Evolutionary conservation across 352 stramenopile genomes (phyloP), one percentile per base, ranked within the genome.

Genomic region (Pythium pyrilobum): DNA sequence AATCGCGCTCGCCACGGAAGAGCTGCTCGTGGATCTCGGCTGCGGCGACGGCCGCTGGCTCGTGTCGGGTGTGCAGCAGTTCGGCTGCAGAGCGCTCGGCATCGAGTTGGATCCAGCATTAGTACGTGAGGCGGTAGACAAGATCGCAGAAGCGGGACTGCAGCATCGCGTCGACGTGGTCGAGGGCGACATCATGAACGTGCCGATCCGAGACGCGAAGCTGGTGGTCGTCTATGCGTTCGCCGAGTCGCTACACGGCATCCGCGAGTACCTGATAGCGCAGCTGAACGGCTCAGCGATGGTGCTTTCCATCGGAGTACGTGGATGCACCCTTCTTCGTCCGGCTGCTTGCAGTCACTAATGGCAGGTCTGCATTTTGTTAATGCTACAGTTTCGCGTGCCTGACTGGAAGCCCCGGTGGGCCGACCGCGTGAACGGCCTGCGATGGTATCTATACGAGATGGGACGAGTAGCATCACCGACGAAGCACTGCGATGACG

Each of bases 151-250:
- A 0, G 45, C 60, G 2, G 50, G 43, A 1, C 37, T 93, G 5
- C 21, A 69, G 15, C 41, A 68, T 28, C 64, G 56, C 15, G 85
- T 95, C 56, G 21, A 52, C 0, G 63, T 92, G n/a, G 20, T 74
- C 4, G 38, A 77, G 10, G 69, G 60, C 29, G 81, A 92, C 46
- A 77, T 95, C 59, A 62, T 91, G 64, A 29, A 53, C 21, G 52
- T 64, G 7, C 60, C 81, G 39, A 75, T 92, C 39, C 72, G 62
- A 10, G 29, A 39, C 16, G 83, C 80, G 12, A 62, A 64, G 13
- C 36, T 95, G 18, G 84, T 92, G 28, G 87, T 95, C 56, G 77
- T 92, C 12, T 95, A 95, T 54, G 84, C 84, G 10, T 95, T 92
- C 39, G 76, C 76, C 16, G 77, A 90, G 64, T 85, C 81, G n/a